phyloP scores from a whole-genome alignment of 2,329 filamentous ascomycete genomes.

The Coniosporium tulheliwenetii region DNA sequence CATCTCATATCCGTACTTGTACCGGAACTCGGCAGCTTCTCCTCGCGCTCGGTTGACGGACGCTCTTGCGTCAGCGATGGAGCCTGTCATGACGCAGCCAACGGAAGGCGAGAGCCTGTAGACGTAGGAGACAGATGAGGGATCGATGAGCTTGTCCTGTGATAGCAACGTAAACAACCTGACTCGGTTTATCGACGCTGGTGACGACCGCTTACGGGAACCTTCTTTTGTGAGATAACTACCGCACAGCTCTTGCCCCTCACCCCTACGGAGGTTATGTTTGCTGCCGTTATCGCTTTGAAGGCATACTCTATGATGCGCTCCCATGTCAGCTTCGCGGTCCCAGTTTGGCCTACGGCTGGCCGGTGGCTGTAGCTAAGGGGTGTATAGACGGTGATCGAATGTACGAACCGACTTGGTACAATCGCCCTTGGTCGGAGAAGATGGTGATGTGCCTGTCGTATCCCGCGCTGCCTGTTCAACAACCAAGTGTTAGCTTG shows the following conservation, averaged over 20 bases:
- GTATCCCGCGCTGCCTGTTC: slow-evolving; percentile 68
- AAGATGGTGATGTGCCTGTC: slow-evolving; percentile 99
- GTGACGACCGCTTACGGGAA: slow-evolving; percentile 58
- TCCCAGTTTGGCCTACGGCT: no score
- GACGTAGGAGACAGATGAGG: slow-evolving; percentile 89
- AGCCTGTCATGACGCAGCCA: slow-evolving; percentile 96
- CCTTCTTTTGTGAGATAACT: slow-evolving; percentile 97
- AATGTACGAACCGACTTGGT: slow-evolving; percentile 83
- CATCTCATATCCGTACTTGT: slow-evolving; percentile 99
- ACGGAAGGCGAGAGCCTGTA: slow-evolving; percentile 94
- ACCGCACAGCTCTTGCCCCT: slow-evolving; percentile 95
- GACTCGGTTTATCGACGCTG: neutral
- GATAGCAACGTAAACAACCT: slow-evolving; percentile 6
- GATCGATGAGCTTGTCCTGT: slow-evolving; percentile 98
- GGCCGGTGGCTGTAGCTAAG: neutral
- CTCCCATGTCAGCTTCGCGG: neutral
- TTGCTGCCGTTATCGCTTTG: slow-evolving; percentile 98
- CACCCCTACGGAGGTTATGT: slow-evolving; percentile 95
- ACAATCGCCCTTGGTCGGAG: slow-evolving; percentile 93
- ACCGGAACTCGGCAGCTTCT: slow-evolving; percentile 93
- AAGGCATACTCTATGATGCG: slow-evolving; percentile 82
- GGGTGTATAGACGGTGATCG: neutral
- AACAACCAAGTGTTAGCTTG: slow-evolving; percentile 7
- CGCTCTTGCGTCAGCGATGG: slow-evolving; percentile 90
- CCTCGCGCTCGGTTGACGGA: slow-evolving; percentile 85